A percentile compares a stretch with the other conserved stretches of the same genome.
Conservation (phyloP, 495 filamentous ascomycete genomes). For the Trichoderma gamsii region DNA sequence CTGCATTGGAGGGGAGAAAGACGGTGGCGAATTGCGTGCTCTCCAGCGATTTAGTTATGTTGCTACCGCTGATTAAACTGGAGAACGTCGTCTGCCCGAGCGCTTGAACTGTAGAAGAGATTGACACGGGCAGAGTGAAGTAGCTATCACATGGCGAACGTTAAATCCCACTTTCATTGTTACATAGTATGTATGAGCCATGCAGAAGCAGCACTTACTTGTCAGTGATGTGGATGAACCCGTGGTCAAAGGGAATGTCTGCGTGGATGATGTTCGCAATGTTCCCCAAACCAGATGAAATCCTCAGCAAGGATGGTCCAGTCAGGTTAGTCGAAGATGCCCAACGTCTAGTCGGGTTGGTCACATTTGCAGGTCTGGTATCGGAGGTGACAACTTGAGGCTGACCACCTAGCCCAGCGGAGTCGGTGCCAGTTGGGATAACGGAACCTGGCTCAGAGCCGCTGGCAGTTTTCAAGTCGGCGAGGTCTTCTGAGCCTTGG, state of each 20-base stretch:
- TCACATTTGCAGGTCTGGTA: constrained; percentile 9
- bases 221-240: constrained; percentile 27
- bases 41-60: constrained; percentile 35
- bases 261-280: constrained; percentile 27
- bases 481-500: too few species aligned
- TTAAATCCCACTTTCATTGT: too few species aligned
- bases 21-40: constrained; percentile 22
- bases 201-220: not conserved
- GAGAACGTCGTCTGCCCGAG: constrained; percentile 23
- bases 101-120: not conserved
- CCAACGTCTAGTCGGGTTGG: not conserved
- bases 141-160: not conserved
- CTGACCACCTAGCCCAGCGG: not conserved
- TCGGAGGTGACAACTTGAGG: not conserved
- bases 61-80: constrained; percentile 32
- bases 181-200: not conserved
- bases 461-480: too few species aligned
- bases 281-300: constrained; percentile 27
- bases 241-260: constrained; percentile 28
- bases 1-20: constrained; percentile 24
- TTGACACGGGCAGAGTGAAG: constrained; percentile 20
- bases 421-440: not conserved
- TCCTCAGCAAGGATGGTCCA: constrained; percentile 12
- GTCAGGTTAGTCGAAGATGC: not conserved
- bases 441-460: not conserved